Evolutionary conservation across 2,329 filamentous ascomycete genomes (phyloP).

Genomic region (Aspergillus vadensis): DNA sequence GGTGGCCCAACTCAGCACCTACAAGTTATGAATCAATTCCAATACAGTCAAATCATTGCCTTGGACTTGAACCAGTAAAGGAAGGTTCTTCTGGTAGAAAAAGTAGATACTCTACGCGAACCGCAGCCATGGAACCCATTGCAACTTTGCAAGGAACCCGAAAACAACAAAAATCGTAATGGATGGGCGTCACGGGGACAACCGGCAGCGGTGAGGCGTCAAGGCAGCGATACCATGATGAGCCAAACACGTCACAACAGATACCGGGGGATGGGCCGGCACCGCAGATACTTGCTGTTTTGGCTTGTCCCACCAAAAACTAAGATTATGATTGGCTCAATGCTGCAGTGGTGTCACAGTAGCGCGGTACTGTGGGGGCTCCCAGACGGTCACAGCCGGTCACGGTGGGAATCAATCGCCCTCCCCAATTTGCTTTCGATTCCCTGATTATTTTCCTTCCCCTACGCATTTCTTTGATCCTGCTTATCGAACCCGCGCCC

Average conservation of each 20-base stretch:
- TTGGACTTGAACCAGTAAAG: no score
- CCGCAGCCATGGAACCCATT: no score
- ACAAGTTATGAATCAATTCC: no score
- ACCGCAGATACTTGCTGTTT: conserved; percentile 8
- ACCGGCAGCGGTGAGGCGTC: conserved; percentile 15
- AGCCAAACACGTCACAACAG: conserved; percentile 4
- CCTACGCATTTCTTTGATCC: conserved; percentile 6
- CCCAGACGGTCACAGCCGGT: conserved; percentile 14
- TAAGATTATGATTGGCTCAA: conserved; percentile 6
- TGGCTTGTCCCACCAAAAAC: background rate
- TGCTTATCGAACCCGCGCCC: conserved; percentile 13
- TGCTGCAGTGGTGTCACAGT: background rate
- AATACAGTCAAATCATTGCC: no score
- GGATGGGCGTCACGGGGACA: conserved; percentile 18
- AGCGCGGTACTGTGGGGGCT: conserved; percentile 10
- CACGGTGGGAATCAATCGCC: conserved; percentile 10
- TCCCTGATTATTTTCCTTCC: conserved; percentile 22
- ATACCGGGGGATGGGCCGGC: conserved; percentile 25
- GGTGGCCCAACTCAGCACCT: no score
- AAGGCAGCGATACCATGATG: conserved; percentile 19
- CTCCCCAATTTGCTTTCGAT: conserved; percentile 16
- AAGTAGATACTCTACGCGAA: no score
- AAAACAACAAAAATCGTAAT: no score
- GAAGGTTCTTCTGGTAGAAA: no score
- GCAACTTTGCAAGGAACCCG: no score